Percentiles rank a stretch among this genome's conserved stretches.
These are phyloP conservation scores for Aethionema arabicum DNA, from an alignment of 345 rosid genomes.

Conservation along the genomic window DNA sequence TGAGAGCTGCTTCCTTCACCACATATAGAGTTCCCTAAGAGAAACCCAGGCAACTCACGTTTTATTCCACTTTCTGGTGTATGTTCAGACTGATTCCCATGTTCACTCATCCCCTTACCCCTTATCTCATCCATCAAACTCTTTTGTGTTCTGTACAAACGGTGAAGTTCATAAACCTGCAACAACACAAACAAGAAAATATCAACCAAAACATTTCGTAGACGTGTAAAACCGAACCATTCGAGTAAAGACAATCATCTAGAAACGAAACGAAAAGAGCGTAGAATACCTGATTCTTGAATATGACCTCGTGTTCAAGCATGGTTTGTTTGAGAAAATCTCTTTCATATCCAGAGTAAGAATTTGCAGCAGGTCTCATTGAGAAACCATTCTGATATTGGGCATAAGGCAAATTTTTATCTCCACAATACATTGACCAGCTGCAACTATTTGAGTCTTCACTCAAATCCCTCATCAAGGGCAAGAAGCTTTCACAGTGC, in stretches of 20 bases:
- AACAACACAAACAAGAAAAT: not conserved
- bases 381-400: slow-evolving; percentile 53
- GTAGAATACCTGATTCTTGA: slow-evolving; percentile 61
- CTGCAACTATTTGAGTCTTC: slow-evolving; percentile 67
- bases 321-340: slow-evolving; percentile 57
- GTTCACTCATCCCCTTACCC: slow-evolving; percentile 35
- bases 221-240: not conserved
- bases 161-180: slow-evolving; percentile 57
- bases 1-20: slow-evolving; percentile 49
- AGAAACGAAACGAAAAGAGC: not conserved
- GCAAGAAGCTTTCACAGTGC: slow-evolving; percentile 67
- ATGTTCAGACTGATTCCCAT: slow-evolving; percentile 21
- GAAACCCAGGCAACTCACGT: slow-evolving; percentile 58
- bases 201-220: not conserved
- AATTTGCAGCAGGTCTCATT: slow-evolving; percentile 46
- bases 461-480: slow-evolving; percentile 70
- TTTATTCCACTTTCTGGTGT: slow-evolving; percentile 44
- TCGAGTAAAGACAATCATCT: not conserved
- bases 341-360: slow-evolving; percentile 47
- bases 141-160: slow-evolving; percentile 60
- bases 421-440: slow-evolving; percentile 59
- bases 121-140: slow-evolving; percentile 67
- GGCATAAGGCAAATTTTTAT: slow-evolving; percentile 49
- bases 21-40: slow-evolving; percentile 45
- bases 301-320: slow-evolving; percentile 72